A percentile compares a stretch with the other conserved stretches of the same genome.
phyloP scores from a whole-genome alignment of 768 basidiomycete genomes.

The Lyophyllum shimeji region DNA sequence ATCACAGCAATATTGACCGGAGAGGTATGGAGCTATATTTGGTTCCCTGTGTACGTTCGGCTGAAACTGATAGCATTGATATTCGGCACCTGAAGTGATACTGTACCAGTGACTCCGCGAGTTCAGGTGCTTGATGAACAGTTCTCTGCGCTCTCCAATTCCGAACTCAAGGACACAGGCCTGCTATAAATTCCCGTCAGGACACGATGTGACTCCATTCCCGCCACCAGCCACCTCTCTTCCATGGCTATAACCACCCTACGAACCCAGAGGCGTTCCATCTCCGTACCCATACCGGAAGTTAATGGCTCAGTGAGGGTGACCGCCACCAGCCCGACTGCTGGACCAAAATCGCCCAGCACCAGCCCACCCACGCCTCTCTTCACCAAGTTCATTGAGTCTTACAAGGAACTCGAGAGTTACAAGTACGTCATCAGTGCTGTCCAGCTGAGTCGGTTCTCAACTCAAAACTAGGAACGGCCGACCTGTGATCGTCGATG shows the following conservation, averaged over 20 bases:
- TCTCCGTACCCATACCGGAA: slow-evolving; percentile 24
- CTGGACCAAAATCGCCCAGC: slow-evolving; percentile 18
- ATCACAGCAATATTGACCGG: not conserved
- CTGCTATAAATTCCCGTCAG: slow-evolving; percentile 12
- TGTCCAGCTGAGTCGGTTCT: not conserved
- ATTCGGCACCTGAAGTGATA: not conserved
- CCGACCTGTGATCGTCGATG: slow-evolving; percentile 62
- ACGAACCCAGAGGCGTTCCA: slow-evolving; percentile 23
- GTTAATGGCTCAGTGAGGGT: slow-evolving; percentile 20
- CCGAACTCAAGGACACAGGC: not conserved
- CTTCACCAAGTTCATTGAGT: slow-evolving; percentile 56
- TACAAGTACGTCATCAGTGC: slow-evolving; percentile 50
- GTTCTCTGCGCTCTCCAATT: not conserved
- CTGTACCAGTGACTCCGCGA: too few relatives aligned
- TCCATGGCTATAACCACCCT: slow-evolving; percentile 22
- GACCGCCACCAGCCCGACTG: slow-evolving; percentile 16
- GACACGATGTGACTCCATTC: slow-evolving; percentile 6
- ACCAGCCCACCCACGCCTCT: slow-evolving; percentile 31
- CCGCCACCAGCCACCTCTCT: slow-evolving; percentile 19
- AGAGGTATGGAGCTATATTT: not conserved
- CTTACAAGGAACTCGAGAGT: slow-evolving; percentile 58
- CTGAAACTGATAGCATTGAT: slow-evolving; percentile 12
- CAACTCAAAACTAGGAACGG: slow-evolving; percentile 48
- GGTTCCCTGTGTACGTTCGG: not conserved
- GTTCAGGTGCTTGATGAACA: not conserved